Evolutionary conservation across 2,329 filamentous ascomycete genomes (phyloP).

Genomic region (Escovopsis sp.): DNA sequence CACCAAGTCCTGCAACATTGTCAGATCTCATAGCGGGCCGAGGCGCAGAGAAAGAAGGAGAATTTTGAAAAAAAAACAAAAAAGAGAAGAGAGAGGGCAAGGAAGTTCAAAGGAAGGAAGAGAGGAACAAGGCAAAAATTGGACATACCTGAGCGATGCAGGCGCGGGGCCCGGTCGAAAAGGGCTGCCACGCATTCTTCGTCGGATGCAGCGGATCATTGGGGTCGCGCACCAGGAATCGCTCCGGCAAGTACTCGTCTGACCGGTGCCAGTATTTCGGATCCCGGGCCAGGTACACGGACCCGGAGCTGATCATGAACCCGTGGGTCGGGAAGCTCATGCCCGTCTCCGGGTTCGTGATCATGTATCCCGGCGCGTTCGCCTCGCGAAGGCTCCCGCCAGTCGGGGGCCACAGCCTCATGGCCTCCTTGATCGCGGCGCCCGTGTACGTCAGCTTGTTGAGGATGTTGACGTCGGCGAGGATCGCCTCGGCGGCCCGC

Average conservation of each 20-base stretch:
- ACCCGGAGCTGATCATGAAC: too few relatives aligned
- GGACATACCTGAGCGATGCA: slow-evolving; percentile 26
- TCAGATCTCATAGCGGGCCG: too few relatives aligned
- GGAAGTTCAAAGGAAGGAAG: too few relatives aligned
- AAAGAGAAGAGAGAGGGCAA: slow-evolving; percentile 21
- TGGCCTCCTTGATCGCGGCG: slow-evolving; percentile 39
- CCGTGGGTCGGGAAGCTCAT: too few relatives aligned
- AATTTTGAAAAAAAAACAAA: slow-evolving; percentile 7
- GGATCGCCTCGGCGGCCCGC: background rate
- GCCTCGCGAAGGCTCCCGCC: slow-evolving; percentile 22
- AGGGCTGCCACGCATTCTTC: slow-evolving; percentile 38
- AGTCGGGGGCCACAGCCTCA: slow-evolving; percentile 38
- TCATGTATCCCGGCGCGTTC: slow-evolving; percentile 9
- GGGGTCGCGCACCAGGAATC: slow-evolving; percentile 22
- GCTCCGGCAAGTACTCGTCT: slow-evolving; percentile 32
- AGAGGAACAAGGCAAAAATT: too few relatives aligned
- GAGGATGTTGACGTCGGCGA: slow-evolving; percentile 28
- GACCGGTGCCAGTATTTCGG: slow-evolving; percentile 23
- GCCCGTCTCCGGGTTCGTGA: too few relatives aligned
- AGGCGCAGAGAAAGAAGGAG: slow-evolving; percentile 12
- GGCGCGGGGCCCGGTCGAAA: slow-evolving; percentile 37
- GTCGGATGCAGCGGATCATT: slow-evolving; percentile 17
- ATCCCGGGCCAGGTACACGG: slow-evolving; percentile 2
- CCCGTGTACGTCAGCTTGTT: slow-evolving; percentile 37
- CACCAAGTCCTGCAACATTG: too few relatives aligned